Evolutionary conservation across 306 rosid species (phyloP), one percentile per base, ranked within the genome.

Genomic region (Datisca glomerata): DNA sequence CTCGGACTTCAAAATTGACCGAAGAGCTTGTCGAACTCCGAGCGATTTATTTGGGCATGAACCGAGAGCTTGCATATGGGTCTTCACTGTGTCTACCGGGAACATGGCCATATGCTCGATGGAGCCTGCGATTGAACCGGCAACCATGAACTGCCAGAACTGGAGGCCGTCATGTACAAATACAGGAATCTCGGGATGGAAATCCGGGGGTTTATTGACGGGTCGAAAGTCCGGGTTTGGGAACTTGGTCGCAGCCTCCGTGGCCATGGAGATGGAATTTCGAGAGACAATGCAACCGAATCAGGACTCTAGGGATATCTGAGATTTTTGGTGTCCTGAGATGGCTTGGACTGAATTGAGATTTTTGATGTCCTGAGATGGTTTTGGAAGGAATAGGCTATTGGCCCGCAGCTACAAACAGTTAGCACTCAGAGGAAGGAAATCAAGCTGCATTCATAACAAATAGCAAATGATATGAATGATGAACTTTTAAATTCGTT

Each of bases 41-140:
- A 65, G 85, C 5, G 93, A 44, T 58, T 71, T 77, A 43, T 76
- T 72, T 4, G 96, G 96, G 64, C 96, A 85, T 0, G 96, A 80
- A 10, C 85, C 79, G 7, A 85, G 58, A 20, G 96, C 93, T 49
- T 85, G 96, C 96, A 85, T 80, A 10, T 65, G 96, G 58, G 96
- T 85, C 66, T 85, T 85, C 18, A 85, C 75, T 39, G 96, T 85
- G 66, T 85, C 96, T 11, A 85, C 85, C 22, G 96, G 96, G 57
- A 68, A 80, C 96, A 85, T 85, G 1, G 85, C 93, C 93, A 85
- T 61, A 67, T 85, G 96, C 17, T 85, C 96, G 2, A 80, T 42
- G 27, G 60, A 60, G 6, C 96, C 96, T 1, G 96, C 96, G 18
- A 85, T 3, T 1, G 96, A 85, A 37, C 96, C 96, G 23, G 93